Conservation (phyloP, 495 filamentous ascomycete genomes). For the Hapsidospora chrysogenum region DNA sequence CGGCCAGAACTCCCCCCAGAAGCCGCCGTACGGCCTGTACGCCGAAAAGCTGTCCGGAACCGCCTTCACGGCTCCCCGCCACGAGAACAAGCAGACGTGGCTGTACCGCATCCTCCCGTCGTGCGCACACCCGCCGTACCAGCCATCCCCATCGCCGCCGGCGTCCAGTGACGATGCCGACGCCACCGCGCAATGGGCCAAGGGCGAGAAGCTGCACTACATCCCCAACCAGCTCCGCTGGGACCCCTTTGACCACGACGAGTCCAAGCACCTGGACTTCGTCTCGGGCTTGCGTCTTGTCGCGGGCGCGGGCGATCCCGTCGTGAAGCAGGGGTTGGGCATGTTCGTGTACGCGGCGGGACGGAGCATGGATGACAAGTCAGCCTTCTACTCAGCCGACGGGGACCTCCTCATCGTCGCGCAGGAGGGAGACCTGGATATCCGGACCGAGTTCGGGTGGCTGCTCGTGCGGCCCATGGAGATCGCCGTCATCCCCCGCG, state of each 20-base stretch:
- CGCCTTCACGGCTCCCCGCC: conserved; percentile 77
- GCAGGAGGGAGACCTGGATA: conserved; percentile 70
- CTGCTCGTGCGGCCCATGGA: conserved; percentile 78
- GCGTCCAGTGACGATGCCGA: conserved; percentile 8
- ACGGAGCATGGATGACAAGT: conserved; percentile 54
- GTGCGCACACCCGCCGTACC: conserved; percentile 64
- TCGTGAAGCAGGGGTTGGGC: conserved; percentile 62
- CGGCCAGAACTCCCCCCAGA: conserved; percentile 77
- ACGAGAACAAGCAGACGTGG: conserved; percentile 86
- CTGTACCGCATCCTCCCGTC: conserved; percentile 83
- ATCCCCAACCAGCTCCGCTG: conserved; percentile 84
- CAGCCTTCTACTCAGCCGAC: conserved; percentile 80
- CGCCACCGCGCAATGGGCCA: conserved; percentile 14
- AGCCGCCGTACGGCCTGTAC: conserved; percentile 70
- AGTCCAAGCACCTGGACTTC: conserved; percentile 48
- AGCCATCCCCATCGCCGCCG: conserved; percentile 22
- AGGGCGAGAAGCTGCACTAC: conserved; percentile 38
- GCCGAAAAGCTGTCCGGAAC: conserved; percentile 89
- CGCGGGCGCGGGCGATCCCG: conserved; percentile 70
- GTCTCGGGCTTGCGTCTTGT: conserved; percentile 61
- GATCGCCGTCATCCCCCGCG: conserved; percentile 76
- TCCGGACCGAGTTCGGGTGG: conserved; percentile 71
- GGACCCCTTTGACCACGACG: conserved; percentile 70
- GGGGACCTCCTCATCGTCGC: conserved; percentile 78
- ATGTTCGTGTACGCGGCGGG: conserved; percentile 73